Base-by-base conservation (phyloP, 2,329 filamentous ascomycete genomes). In the Beauveria brongniartii region DNA sequence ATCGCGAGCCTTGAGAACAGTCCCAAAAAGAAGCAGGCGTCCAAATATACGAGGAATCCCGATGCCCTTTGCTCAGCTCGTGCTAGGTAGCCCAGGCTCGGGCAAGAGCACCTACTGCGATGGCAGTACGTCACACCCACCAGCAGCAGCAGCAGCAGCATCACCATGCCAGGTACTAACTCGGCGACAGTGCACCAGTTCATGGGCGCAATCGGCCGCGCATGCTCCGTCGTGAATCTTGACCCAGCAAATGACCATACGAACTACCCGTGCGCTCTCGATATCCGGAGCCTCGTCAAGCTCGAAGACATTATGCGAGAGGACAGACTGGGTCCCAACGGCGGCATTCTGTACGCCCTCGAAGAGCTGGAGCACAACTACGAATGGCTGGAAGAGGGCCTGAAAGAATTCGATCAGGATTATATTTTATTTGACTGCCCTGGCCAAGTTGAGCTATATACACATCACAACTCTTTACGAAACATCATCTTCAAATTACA, bases 101-200 rank as follows among this genome's bases (percentile, higher is more conserved):
- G 94, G 94, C 63, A 99, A 99, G 78, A 97, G 92, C 65, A 99
- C 94, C 8, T 97, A 96, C 73, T 97, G 93, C 80, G 91, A 97
- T 85, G 94, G 94, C 71, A 96, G 85, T 88, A 74, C 73, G 85
- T 69, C 37, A 6, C 18, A 26, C 8, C 12, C 34, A 40, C 55
- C 37, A 40, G 53, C 37, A 40, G 56, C 41, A 41, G 56, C 41
- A 41, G 24, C 6, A 50, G 37, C 16, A 18, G 8, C 28, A 37
- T 47, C 53, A 46, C 10, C 12, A n/a, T 37, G 34, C 1, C 14
- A 14, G 40, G 18, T 22, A 28, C 52, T 55, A 14, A 50, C 48
- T 26, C 20, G 61, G 66, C 28, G 10, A 52, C 62, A 88, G 85
- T 99, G 90, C 91, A 97, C 71, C 94, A 99, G 77, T 99, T 99